Base-by-base conservation (phyloP, 2,329 filamentous ascomycete species). In the Ophiobolus disseminans region DNA sequence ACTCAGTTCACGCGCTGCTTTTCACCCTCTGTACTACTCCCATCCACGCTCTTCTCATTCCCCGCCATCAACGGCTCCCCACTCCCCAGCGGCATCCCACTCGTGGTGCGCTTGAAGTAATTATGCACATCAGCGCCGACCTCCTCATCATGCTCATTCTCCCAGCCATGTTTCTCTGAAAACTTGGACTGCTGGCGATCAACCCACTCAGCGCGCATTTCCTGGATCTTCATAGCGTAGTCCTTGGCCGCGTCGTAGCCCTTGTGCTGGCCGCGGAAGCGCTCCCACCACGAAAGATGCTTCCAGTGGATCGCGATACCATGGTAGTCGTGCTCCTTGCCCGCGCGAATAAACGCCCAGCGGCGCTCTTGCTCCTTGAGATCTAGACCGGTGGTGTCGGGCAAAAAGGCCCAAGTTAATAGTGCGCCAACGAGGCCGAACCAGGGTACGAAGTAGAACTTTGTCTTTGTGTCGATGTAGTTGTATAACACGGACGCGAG, bases 311-410 rank as follows among this genome's bases (percentile, higher is more conserved):
- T 86, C 51, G 93, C 93, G 44, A 96, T 87, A 59, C 93, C 93
- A 76, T 96, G 92, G 79, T 97, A 97, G 39, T 97, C 90, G 22
- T 85, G 55, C 60, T 86, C 87, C 51, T 86, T 85, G 53, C 91
- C 91, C 2, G 84, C 80, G 50, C 90, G 87, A 72, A 97, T 90
- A 76, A 88, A 97, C 47, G 81, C 77, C 92, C 93, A 97, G 66
- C 93, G 87, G 57, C 93, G 89, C 77, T 97, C 93, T 77, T 97
- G 92, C 76, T 97, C 93, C 81, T 96, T 96, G 55, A 97, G 86
- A 71, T 97, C 93, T 30, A 97, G 88, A 47, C 93, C 93, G 8
- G 92, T 97, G 64, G 93, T 97, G 72, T 97, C 93, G n/a, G 93
- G 93, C 23, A 97, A 86, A 82, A 91, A 97, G 64, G 95, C 59